Base-by-base conservation (phyloP, 495 filamentous ascomycete genomes). In the Pyronema omphalodes region DNA sequence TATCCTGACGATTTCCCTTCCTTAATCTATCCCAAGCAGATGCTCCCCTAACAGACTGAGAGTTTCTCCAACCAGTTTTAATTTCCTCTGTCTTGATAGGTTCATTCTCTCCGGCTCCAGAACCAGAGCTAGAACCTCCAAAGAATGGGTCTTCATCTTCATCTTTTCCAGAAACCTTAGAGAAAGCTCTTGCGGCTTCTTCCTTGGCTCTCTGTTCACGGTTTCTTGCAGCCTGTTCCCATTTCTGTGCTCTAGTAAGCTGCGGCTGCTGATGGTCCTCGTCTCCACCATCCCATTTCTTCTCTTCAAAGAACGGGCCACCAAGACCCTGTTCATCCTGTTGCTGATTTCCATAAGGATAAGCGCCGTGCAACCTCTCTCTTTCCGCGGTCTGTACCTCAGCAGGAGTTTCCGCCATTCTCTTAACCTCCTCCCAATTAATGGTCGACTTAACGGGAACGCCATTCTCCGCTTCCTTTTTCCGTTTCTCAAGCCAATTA, bases 11-110 rank as follows among this genome's bases (percentile, higher is more conserved):
- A 11, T 3, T 37, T 7, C 58, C 60, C 19, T 45, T 49, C 1
- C 60, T 34, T 1, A 63, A 23, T 4, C 60, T 49, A 33, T 63
- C 61, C 61, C 61, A 63, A 3, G 56, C 44, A 3, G 56, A 55
- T 36, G 51, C 60, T 0, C 19, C 37, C 1, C 15, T 5, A 6
- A 43, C 6, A 43, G 15, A 12, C 39, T 17, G 39, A 17, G 39
- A 2, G 6, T 43, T 17, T 29, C 23, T 29, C 23, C 23, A 29
- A 2, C 23, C 23, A 29, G 2, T 29, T 5, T 29, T 29, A 1
- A 5, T 1, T 5, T 29, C 23, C 23, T 29, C 23, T 5, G 23
- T 29, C 23, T 29, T 29, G 1, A 29, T 5, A 29, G 23, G 23
- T 12, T 43, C 39, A 1, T 3, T 12, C 39, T 47, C 12, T n/a